Percentiles rank a stretch among this genome's conserved stretches.
These are phyloP conservation scores for Verbena officinalis DNA, from an alignment of 257 asterid genomes.

Conservation along the genomic window DNA sequence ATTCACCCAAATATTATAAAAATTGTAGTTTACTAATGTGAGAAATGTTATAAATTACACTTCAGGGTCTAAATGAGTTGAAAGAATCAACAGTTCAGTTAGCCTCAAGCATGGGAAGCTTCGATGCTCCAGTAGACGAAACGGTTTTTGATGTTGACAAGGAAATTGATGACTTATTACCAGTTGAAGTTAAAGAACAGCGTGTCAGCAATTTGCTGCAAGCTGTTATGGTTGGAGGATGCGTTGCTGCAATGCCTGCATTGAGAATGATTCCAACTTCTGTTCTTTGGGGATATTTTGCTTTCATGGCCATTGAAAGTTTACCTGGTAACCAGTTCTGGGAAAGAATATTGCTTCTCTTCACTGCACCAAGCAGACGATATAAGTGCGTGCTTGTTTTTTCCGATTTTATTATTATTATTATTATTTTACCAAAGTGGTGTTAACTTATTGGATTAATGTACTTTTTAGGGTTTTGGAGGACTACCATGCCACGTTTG, in stretches of 20 bases:
- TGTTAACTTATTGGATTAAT: neutral
- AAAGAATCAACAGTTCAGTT: conserved; percentile 75
- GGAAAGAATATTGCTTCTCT: conserved; percentile 77
- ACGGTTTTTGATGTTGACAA: conserved; percentile 77
- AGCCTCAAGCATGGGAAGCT: conserved; percentile 83
- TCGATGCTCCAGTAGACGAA: conserved; percentile 76
- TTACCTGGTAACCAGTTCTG: conserved; percentile 90
- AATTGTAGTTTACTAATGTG: conserved; percentile 15
- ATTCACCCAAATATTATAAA: neutral
- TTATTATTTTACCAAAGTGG: neutral
- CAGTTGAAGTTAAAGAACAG: conserved; percentile 90
- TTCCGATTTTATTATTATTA: neutral
- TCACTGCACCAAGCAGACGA: conserved; percentile 84
- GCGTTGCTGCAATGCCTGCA: conserved; percentile 87
- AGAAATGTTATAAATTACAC: neutral
- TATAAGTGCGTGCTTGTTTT: conserved; percentile 65
- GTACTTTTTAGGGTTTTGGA: conserved; percentile 65
- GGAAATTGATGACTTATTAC: conserved; percentile 81
- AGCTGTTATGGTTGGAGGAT: conserved; percentile 73
- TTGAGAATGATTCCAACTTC: conserved; percentile 92
- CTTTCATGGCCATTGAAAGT: conserved; percentile 94
- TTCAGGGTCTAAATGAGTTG: conserved; percentile 85
- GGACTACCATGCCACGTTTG: conserved; percentile 77
- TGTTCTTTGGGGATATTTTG: conserved; percentile 92
- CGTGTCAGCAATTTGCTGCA: conserved; percentile 87